Conservation (phyloP, 257 asterid species). For the Phtheirospermum japonicum region DNA sequence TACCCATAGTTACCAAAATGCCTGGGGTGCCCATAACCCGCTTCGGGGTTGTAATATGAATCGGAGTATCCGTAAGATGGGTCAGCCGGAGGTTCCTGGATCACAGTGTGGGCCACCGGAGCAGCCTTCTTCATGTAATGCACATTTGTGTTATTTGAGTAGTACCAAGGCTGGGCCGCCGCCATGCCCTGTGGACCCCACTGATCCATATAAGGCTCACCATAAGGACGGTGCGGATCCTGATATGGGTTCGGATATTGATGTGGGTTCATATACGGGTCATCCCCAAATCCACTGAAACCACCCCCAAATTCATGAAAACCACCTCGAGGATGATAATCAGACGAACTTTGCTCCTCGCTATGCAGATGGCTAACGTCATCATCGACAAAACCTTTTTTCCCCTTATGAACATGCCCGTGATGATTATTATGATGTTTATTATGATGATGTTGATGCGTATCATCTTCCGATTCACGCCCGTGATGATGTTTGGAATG, state of each 20-base stretch:
- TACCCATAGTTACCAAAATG: conserved; percentile 52
- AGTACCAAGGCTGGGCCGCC: conserved; percentile 39
- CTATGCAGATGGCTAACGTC: conserved; percentile 23
- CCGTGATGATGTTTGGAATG: conserved; percentile 21
- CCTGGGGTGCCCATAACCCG: conserved; percentile 27
- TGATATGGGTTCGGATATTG: conserved; percentile 27
- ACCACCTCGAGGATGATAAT: not conserved
- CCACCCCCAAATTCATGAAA: conserved; percentile 30
- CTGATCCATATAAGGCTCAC: conserved; percentile 44
- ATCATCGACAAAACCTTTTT: conserved; percentile 15
- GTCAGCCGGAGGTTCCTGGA: conserved; percentile 60
- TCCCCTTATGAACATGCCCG: conserved; percentile 25
- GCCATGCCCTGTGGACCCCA: conserved; percentile 38
- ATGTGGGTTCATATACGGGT: conserved; percentile 29
- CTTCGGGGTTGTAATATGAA: conserved; percentile 44
- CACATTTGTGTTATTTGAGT: conserved; percentile 40
- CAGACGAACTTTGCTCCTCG: conserved; percentile 20
- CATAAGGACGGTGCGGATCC: conserved; percentile 32
- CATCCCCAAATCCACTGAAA: conserved; percentile 26
- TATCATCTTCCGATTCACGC: not conserved
- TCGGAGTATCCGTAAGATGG: conserved; percentile 57
- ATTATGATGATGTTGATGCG: too few species aligned
- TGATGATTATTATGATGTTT: not conserved
- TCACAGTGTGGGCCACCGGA: conserved; percentile 60
- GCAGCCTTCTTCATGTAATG: conserved; percentile 79